phyloP scores from a whole-genome alignment of 2,329 filamentous ascomycete genomes.

The Paecilomyces fulvus region DNA sequence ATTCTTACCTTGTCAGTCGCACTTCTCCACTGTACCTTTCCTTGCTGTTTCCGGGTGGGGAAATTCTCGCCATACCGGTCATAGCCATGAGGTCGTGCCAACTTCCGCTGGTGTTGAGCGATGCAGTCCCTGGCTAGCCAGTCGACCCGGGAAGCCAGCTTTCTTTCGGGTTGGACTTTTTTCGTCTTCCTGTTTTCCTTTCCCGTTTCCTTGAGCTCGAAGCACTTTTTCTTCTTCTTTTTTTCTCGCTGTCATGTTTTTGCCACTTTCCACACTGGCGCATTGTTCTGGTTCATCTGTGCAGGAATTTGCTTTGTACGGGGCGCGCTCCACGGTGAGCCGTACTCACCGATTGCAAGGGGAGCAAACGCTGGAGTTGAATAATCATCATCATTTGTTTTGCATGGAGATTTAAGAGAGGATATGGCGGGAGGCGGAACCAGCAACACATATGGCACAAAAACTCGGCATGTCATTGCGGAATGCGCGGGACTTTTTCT shows the following conservation, averaged over 20 bases:
- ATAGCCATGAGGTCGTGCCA: background rate
- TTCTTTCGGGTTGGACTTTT: background rate
- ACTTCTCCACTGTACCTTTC: slow-evolving; percentile 2
- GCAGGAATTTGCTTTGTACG: background rate
- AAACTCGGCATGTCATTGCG: background rate
- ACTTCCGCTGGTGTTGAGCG: background rate
- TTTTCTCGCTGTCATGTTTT: background rate
- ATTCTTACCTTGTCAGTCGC: slow-evolving; percentile 3
- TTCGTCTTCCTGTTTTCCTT: background rate
- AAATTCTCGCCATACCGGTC: background rate
- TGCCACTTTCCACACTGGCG: background rate
- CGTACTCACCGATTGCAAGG: background rate
- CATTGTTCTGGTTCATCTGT: background rate
- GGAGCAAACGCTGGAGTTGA: background rate
- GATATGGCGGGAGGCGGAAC: background rate
- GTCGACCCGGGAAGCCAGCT: background rate
- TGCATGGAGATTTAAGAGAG: slow-evolving; percentile 1
- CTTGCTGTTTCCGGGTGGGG: background rate
- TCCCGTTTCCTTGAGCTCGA: background rate
- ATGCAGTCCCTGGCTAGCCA: background rate
- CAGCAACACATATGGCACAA: background rate
- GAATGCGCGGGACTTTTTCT: background rate
- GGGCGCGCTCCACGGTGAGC: background rate
- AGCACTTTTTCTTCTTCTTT: background rate
- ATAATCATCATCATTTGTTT: background rate